A percentile compares a stretch with the other conserved stretches of the same genome.
Evolutionary conservation across 257 asterid genomes (phyloP).

Genomic region (Asclepias syriaca): DNA sequence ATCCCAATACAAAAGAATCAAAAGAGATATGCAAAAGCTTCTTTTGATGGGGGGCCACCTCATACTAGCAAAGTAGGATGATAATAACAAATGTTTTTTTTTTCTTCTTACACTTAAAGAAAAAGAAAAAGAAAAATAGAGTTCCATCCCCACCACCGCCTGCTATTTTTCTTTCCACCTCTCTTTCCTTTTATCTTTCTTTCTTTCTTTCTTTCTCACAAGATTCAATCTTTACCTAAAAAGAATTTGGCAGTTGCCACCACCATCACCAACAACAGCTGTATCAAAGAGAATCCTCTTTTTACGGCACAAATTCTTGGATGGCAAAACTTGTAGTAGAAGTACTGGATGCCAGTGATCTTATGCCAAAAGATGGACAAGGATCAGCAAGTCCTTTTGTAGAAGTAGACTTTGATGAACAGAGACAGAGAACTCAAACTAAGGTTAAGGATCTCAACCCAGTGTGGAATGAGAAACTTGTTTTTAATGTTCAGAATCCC

Average conservation of each 20-base stretch:
- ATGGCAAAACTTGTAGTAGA: constrained; percentile 73
- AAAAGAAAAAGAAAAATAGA: background rate
- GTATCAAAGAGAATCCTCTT: constrained; percentile 13
- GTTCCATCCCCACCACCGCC: constrained; percentile 9
- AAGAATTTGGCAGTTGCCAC: constrained; percentile 2
- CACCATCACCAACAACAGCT: constrained; percentile 13
- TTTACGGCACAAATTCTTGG: background rate
- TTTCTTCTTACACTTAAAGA: constrained; percentile 30
- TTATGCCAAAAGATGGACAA: constrained; percentile 88
- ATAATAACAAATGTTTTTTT: constrained; percentile 26
- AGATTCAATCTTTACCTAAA: background rate
- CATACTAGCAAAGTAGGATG: constrained; percentile 22
- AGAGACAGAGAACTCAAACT: constrained; percentile 50
- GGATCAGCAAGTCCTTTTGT: constrained; percentile 84
- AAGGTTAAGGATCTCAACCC: constrained; percentile 75
- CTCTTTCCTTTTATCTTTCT: background rate
- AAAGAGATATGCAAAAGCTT: constrained; percentile 5
- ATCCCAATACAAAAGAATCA: background rate
- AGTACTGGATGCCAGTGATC: constrained; percentile 75
- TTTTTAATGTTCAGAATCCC: constrained; percentile 50
- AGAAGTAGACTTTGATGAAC: constrained; percentile 65
- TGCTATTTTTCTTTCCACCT: constrained; percentile 19
- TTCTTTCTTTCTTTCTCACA: constrained; percentile 8
- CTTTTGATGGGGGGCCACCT: constrained; percentile 9
- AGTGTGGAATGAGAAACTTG: constrained; percentile 70